phyloP scores from a whole-genome alignment of 352 stramenopile genomes.

The Phytophthora vignae region DNA sequence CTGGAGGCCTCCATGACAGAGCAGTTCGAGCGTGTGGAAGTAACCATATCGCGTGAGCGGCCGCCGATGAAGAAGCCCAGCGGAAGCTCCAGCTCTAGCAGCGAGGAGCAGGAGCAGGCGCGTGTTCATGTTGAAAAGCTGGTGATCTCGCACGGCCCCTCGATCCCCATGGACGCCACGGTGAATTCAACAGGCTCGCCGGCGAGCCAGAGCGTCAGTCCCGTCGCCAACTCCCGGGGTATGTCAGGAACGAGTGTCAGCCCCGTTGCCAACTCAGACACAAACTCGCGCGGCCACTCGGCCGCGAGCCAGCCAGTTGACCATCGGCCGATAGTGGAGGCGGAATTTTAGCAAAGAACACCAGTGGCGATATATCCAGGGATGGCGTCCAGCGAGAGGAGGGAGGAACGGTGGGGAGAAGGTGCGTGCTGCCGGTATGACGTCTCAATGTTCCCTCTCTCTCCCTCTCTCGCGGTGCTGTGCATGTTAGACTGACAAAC shows the following conservation, averaged over 20 bases:
- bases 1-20: constrained; percentile 71
- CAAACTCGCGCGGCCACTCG: constrained; percentile 29
- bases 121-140: constrained; percentile 51
- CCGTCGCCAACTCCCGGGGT: background rate
- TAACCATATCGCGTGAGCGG: constrained; percentile 81
- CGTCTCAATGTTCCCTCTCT: constrained; percentile 28
- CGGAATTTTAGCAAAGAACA: constrained; percentile 45
- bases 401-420: constrained; percentile 3
- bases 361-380: constrained; percentile 28
- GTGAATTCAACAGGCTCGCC: constrained; percentile 20
- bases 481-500: constrained; percentile 53
- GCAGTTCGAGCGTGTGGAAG: constrained; percentile 81
- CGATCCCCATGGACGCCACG: constrained; percentile 17
- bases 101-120: constrained; percentile 39
- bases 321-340: constrained; percentile 38
- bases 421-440: constrained; percentile 22
- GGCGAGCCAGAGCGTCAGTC: constrained; percentile 15
- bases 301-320: constrained; percentile 41
- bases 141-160: constrained; percentile 41
- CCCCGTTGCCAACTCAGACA: constrained; percentile 5
- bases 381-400: constrained; percentile 23
- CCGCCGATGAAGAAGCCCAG: constrained; percentile 47
- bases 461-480: constrained; percentile 17
- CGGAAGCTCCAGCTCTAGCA: constrained; percentile 42
- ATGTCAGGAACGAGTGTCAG: constrained; percentile 3